Percentiles rank a stretch among this genome's conserved stretches.
phyloP scores from a whole-genome alignment of 1,139 yeast species.

The Yamadazyma spencermartinsiae region DNA sequence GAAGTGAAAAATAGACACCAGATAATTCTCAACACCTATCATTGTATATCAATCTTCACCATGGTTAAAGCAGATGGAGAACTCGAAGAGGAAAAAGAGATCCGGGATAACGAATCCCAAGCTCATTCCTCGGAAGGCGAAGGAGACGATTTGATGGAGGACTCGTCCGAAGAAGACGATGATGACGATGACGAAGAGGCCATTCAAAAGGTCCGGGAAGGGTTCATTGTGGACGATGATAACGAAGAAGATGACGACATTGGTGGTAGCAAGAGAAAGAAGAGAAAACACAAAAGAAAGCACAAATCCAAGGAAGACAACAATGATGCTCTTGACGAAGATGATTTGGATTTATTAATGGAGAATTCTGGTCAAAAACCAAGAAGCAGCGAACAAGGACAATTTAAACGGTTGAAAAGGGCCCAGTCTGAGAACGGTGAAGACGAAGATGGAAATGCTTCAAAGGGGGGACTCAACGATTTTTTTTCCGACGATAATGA shows the following conservation, averaged over 20 bases:
- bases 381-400: constrained; percentile 30
- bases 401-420: constrained; percentile 82
- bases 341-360: constrained; percentile 86
- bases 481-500: constrained; percentile 81
- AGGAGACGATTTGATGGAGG: constrained; percentile 52
- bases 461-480: constrained; percentile 50
- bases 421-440: constrained; percentile 44
- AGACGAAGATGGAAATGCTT: constrained; percentile 14
- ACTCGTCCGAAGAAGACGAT: constrained; percentile 72
- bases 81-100: constrained; percentile 37
- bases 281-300: constrained; percentile 38
- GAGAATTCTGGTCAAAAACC: constrained; percentile 81
- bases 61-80: constrained; percentile 21
- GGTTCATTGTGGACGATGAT: constrained; percentile 92
- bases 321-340: constrained; percentile 84
- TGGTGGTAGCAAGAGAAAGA: constrained; percentile 28
- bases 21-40: background rate
- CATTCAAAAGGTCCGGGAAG: constrained; percentile 75
- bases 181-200: constrained; percentile 81
- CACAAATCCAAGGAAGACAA: constrained; percentile 51
- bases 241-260: constrained; percentile 59
- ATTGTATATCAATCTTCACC: constrained; percentile 2
- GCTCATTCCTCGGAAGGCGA: constrained; percentile 32
- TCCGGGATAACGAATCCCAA: constrained; percentile 29
- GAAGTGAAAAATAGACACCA: background rate